A percentile compares a stretch with the other conserved stretches of the same genome.
Conservation (phyloP, 371 early-diverging fungal species). For the Lichtheimia ornata region DNA sequence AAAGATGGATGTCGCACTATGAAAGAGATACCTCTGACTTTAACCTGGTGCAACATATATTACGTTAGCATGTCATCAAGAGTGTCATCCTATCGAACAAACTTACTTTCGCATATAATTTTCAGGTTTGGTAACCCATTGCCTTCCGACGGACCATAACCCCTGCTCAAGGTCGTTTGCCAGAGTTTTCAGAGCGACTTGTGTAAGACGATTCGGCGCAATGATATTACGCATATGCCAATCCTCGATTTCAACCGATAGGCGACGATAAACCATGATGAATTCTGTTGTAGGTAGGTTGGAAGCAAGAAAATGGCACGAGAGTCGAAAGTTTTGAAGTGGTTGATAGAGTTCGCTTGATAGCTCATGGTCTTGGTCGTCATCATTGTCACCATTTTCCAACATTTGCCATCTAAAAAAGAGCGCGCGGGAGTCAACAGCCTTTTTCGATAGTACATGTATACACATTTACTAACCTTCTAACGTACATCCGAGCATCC, state of each 20-base stretch:
- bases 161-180: conserved; percentile 59
- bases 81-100: background rate
- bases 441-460: background rate
- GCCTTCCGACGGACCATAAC: conserved; percentile 52
- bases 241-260: conserved; percentile 61
- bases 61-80: too few relatives aligned
- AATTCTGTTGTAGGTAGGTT: conserved; percentile 53
- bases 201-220: conserved; percentile 59
- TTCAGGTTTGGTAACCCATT: conserved; percentile 58
- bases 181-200: conserved; percentile 54
- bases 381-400: conserved; percentile 12
- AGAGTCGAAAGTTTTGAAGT: conserved; percentile 49
- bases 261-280: conserved; percentile 40
- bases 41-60: too few relatives aligned
- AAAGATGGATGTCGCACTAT: too few relatives aligned
- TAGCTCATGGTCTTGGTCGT: conserved; percentile 35
- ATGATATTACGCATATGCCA: conserved; percentile 64
- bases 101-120: conserved; percentile 51
- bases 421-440: background rate
- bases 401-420: conserved; percentile 29
- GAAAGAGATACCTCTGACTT: too few relatives aligned
- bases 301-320: conserved; percentile 46
- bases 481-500: conserved; percentile 56
- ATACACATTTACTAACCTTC: conserved; percentile 44
- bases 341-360: conserved; percentile 66